A percentile compares a stretch with the other conserved stretches of the same genome.
Evolutionary conservation across 1,139 yeast species (phyloP).

Genomic region (Debaryomycetaceae sp.): DNA sequence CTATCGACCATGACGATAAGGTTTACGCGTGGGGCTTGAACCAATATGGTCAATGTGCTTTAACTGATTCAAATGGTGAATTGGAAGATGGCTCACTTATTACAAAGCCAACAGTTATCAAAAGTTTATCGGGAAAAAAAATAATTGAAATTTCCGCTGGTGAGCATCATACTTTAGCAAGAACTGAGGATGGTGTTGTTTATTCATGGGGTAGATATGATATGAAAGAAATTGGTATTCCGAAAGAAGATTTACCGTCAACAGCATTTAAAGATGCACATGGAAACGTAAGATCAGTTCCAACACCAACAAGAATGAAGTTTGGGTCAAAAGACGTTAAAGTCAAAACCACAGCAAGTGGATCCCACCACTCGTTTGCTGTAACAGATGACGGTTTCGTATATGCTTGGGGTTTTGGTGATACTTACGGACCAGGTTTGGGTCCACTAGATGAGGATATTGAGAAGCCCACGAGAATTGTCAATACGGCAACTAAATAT

Average conservation of each 20-base stretch:
- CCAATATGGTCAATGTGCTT: slow-evolving; percentile 95
- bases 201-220: slow-evolving; percentile 89
- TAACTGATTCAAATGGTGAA: slow-evolving; percentile 50
- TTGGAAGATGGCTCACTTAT: slow-evolving; percentile 81
- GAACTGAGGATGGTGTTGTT: slow-evolving; percentile 68
- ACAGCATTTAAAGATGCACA: slow-evolving; percentile 74
- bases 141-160: slow-evolving; percentile 79
- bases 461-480: slow-evolving; percentile 79
- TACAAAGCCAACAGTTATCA: slow-evolving; percentile 72
- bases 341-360: slow-evolving; percentile 68
- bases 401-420: slow-evolving; percentile 98
- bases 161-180: slow-evolving; percentile 86
- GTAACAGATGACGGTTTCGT: slow-evolving; percentile 79
- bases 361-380: slow-evolving; percentile 91
- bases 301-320: slow-evolving; percentile 68
- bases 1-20: slow-evolving; percentile 67
- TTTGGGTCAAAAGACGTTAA: slow-evolving; percentile 33
- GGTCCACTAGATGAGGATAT: slow-evolving; percentile 92
- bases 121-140: slow-evolving; percentile 52
- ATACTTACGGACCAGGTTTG: slow-evolving; percentile 91
- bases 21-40: slow-evolving; percentile 93
- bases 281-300: slow-evolving; percentile 83
- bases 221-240: slow-evolving; percentile 87
- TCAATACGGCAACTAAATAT: slow-evolving; percentile 86
- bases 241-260: slow-evolving; percentile 56